Percentiles rank a stretch among this genome's conserved stretches.
Conservation (phyloP, 73 alveolate species). For the Paramecium sonneborni region DNA sequence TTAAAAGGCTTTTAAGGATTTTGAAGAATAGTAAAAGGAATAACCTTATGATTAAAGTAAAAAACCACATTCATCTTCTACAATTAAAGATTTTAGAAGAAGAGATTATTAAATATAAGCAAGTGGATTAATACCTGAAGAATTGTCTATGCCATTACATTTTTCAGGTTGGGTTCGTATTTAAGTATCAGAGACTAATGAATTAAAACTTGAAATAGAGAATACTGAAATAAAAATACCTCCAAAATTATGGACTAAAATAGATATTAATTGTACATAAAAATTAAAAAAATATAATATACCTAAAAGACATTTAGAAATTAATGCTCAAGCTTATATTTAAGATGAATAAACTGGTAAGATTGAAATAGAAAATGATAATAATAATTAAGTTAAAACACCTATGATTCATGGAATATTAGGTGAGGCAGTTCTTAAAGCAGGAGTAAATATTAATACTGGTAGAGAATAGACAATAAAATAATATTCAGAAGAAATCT, state of each 20-base stretch:
- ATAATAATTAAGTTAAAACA: not conserved
- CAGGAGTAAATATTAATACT: constrained; percentile 4
- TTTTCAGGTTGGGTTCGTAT: not conserved
- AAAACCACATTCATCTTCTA: not conserved
- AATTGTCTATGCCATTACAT: not conserved
- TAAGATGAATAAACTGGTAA: not conserved
- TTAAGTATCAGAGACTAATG: not conserved
- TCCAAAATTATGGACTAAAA: constrained; percentile 16
- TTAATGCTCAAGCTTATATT: not conserved
- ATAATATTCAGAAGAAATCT: not conserved
- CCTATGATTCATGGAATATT: constrained; percentile 39
- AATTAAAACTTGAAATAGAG: not conserved
- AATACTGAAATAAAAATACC: not conserved
- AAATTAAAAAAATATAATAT: constrained; percentile 5
- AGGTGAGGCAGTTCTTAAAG: constrained; percentile 6
- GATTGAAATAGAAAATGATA: not conserved
- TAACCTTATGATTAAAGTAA: not conserved
- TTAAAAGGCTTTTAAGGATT: constrained; percentile 7
- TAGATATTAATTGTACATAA: not conserved
- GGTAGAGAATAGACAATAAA: constrained; percentile 2
- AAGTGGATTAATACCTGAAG: constrained; percentile 4
- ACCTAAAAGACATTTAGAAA: constrained; percentile 23
- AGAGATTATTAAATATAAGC: constrained; percentile 40
- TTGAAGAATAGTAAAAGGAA: not conserved
- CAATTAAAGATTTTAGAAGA: constrained; percentile 38